Conservation (phyloP, 495 filamentous ascomycete species). For the Talaromyces adpressus region DNA sequence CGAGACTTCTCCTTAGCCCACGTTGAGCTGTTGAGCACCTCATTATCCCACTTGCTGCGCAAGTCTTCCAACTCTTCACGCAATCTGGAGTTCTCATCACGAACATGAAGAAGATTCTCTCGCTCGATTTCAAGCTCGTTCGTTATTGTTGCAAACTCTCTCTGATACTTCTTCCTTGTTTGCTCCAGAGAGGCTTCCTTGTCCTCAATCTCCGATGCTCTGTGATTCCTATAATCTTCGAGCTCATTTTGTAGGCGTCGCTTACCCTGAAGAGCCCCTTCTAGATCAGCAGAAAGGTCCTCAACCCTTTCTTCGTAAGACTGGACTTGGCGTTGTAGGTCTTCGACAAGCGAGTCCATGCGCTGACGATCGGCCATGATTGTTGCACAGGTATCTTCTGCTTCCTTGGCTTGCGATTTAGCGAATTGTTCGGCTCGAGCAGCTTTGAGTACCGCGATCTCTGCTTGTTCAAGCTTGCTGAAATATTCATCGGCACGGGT, state of each 20-base stretch:
- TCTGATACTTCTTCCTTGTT: constrained; percentile 93
- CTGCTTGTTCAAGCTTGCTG: constrained; percentile 93
- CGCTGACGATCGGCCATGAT: constrained; percentile 90
- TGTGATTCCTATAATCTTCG: constrained; percentile 91
- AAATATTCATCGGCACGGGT: constrained; percentile 93
- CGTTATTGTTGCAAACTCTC: constrained; percentile 80
- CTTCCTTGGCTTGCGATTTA: constrained; percentile 77
- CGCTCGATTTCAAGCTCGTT: constrained; percentile 90
- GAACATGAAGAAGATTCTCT: constrained; percentile 68
- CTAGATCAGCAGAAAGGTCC: constrained; percentile 83
- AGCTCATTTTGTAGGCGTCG: constrained; percentile 96
- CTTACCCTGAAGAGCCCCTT: constrained; percentile 80
- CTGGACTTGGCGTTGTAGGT: constrained; percentile 83
- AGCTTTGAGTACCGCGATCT: constrained; percentile 91
- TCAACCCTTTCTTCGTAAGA: constrained; percentile 85
- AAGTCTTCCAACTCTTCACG: constrained; percentile 93
- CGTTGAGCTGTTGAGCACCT: constrained; percentile 93
- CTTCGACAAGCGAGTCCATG: constrained; percentile 82
- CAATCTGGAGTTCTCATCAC: constrained; percentile 64
- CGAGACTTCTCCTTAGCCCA: constrained; percentile 98
- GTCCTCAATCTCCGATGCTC: constrained; percentile 94
- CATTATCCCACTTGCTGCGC: constrained; percentile 95
- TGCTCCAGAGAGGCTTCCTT: constrained; percentile 96
- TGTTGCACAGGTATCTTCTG: constrained; percentile 82
- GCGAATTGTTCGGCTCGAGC: constrained; percentile 89